Percentiles rank a stretch among this genome's conserved stretches.
phyloP scores from a whole-genome alignment of 176 grass and related monocot species.

The Triticum monococcum region DNA sequence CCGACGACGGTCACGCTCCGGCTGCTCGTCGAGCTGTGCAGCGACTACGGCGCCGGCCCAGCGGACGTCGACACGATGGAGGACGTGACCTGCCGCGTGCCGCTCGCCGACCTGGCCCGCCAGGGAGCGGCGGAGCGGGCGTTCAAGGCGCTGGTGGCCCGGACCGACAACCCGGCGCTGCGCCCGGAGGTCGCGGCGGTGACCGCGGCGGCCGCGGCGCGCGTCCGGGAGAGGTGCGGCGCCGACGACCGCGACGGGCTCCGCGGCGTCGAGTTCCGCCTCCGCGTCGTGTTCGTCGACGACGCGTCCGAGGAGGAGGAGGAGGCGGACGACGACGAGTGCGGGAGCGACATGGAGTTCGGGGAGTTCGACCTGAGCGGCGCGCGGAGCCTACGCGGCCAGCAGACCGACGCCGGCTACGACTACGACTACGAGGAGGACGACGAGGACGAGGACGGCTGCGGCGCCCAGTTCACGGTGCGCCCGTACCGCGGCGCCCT shows the following conservation, averaged over 20 bases:
- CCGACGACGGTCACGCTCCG: background rate
- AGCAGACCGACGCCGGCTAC: background rate
- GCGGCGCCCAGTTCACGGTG: background rate
- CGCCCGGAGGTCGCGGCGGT: background rate
- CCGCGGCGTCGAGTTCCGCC: constrained; percentile 11
- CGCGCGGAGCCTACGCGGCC: background rate
- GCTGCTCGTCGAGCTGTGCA: constrained; percentile 16
- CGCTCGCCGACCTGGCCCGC: background rate
- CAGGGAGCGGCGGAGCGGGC: background rate
- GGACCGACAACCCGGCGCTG: constrained; percentile 5
- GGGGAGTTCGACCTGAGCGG: constrained; percentile 9
- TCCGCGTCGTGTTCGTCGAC: constrained; percentile 6
- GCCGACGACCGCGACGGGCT: background rate
- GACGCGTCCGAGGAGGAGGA: background rate
- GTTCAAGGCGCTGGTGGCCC: constrained; percentile 4
- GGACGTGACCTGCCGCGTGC: constrained; percentile 10
- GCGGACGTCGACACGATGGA: background rate
- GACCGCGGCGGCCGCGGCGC: background rate
- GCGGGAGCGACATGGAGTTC: constrained; percentile 32
- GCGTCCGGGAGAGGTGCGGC: background rate
- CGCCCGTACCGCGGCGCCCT: constrained; percentile 5
- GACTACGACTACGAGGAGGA: background rate
- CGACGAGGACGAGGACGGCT: background rate
- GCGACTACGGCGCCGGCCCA: background rate
- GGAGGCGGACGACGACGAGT: background rate